phyloP scores from a whole-genome alignment of 176 grass and related monocot species.

The Paspalum vaginatum region DNA sequence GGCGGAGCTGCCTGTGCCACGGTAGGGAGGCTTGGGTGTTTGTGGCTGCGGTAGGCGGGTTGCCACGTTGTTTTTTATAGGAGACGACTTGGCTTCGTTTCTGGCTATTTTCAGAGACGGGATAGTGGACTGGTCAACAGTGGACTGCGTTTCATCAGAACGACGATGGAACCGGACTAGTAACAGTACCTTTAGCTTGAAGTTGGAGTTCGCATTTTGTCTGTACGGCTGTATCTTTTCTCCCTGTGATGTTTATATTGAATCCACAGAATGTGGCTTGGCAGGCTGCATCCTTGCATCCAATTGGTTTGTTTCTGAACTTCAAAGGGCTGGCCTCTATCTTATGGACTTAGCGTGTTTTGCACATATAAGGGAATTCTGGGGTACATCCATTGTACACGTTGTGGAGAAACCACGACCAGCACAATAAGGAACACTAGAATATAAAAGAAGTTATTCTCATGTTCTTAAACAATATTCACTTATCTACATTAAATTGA shows the following conservation, averaged over 20 bases:
- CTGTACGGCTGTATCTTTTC: background rate
- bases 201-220: background rate
- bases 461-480: background rate
- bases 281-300: background rate
- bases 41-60: slow-evolving; percentile 3
- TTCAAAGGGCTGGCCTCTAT: background rate
- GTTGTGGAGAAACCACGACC: background rate
- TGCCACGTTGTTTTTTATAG: background rate
- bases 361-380: background rate
- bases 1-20: background rate
- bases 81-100: background rate
- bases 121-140: background rate
- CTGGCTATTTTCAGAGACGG: slow-evolving; percentile 1
- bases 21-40: background rate
- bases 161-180: background rate
- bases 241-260: background rate
- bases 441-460: background rate
- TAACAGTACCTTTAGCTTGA: background rate
- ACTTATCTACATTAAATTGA: background rate
- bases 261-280: slow-evolving; percentile 7
- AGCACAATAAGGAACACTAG: background rate
- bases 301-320: background rate
- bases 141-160: background rate
- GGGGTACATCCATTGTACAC: background rate
- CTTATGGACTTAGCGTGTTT: background rate